phyloP scores from a whole-genome alignment of 2,329 filamentous ascomycete genomes.

The Penicillium sp. region DNA sequence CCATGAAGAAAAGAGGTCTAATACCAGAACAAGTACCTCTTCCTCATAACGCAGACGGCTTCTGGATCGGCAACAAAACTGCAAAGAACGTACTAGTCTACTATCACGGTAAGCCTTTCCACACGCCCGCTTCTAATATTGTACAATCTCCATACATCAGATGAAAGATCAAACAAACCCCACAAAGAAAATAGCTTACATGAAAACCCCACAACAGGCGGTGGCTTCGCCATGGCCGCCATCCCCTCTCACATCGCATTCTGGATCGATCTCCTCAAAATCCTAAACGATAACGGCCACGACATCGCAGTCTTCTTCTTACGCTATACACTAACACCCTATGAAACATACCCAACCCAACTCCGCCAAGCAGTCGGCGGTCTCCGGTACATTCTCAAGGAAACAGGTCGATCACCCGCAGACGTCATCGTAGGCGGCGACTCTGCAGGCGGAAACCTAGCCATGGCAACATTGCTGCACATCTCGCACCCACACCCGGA shows the following conservation, averaged over 20 bases:
- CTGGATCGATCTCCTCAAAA: slow-evolving; percentile 41
- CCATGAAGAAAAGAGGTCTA: slow-evolving; percentile 26
- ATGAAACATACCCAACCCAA: slow-evolving; percentile 40
- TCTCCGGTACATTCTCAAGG: slow-evolving; percentile 39
- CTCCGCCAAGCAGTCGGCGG: slow-evolving; percentile 39
- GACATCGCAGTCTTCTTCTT: slow-evolving; percentile 52
- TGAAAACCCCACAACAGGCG: slow-evolving; percentile 38
- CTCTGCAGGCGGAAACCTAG: slow-evolving; percentile 43
- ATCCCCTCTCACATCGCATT: slow-evolving; percentile 46
- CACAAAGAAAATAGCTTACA: background rate
- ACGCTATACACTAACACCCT: slow-evolving; percentile 54
- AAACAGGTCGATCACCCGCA: slow-evolving; percentile 30
- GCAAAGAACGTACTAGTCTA: slow-evolving; percentile 42
- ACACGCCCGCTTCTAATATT: background rate
- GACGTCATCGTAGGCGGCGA: slow-evolving; percentile 42
- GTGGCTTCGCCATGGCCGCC: slow-evolving; percentile 53
- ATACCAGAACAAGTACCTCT: slow-evolving; percentile 32
- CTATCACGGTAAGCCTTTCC: slow-evolving; percentile 34
- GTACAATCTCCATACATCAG: background rate
- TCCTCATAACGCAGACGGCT: slow-evolving; percentile 32
- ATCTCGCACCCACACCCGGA: slow-evolving; percentile 55
- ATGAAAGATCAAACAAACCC: background rate
- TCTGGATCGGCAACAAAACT: slow-evolving; percentile 42
- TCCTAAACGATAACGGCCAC: slow-evolving; percentile 41
- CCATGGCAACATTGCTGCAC: slow-evolving; percentile 34